phyloP scores from a whole-genome alignment of 257 asterid species.

The Scutellaria minor region DNA sequence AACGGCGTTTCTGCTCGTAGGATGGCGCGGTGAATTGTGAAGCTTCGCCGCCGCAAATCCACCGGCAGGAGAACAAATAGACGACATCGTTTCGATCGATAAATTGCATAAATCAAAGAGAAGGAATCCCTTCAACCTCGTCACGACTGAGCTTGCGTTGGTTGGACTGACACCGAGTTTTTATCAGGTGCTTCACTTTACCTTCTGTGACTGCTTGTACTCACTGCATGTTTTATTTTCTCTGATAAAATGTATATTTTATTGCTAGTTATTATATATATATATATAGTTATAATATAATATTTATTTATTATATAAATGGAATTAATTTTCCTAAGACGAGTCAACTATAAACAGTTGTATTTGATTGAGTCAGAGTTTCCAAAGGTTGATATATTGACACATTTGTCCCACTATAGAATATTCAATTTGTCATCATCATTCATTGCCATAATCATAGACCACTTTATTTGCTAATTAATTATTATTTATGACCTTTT shows the following conservation, averaged over 20 bases:
- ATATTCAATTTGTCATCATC: too few relatives aligned
- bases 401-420: too few relatives aligned
- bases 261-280: neutral
- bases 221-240: conserved; percentile 5
- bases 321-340: too few relatives aligned
- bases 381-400: too few relatives aligned
- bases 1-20: conserved; percentile 37
- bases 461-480: too few relatives aligned
- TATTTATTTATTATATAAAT: neutral
- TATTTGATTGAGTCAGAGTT: too few relatives aligned
- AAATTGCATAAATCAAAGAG: conserved; percentile 5
- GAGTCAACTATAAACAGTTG: too few relatives aligned
- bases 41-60: conserved; percentile 34
- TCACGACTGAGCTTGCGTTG: neutral
- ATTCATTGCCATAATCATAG: too few relatives aligned
- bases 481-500: too few relatives aligned
- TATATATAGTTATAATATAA: neutral
- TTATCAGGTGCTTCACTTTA: neutral
- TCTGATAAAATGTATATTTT: neutral
- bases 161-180: conserved; percentile 9
- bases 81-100: conserved; percentile 42
- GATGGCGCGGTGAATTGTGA: conserved; percentile 30
- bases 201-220: conserved; percentile 23
- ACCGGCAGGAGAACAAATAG: conserved; percentile 33
- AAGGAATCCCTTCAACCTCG: conserved; percentile 24